These are phyloP conservation scores for Apostasia shenzhenica DNA, from an alignment of 106 monocot species.

Conservation along the genomic window DNA sequence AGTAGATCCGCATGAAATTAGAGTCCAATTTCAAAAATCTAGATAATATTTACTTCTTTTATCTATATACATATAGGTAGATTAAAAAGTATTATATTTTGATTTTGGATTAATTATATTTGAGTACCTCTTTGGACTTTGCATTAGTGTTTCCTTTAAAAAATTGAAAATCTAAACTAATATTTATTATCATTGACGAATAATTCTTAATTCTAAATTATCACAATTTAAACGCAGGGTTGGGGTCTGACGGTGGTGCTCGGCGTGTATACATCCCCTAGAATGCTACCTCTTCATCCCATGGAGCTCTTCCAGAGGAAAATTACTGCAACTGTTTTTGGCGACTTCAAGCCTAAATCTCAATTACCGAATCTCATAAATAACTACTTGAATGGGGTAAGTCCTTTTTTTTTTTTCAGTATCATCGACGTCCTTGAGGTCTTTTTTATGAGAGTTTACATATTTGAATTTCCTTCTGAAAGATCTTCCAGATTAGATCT, in stretches of 20 bases:
- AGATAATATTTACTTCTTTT: no score
- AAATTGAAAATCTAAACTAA: no score
- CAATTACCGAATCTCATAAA: conserved; percentile 50
- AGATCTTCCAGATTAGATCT: no score
- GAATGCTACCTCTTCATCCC: conserved; percentile 61
- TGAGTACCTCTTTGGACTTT: no score
- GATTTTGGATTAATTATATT: no score
- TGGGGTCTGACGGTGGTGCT: conserved; percentile 65
- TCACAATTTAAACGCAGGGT: conserved; percentile 24
- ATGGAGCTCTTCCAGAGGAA: conserved; percentile 78
- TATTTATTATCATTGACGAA: not conserved
- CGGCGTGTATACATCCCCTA: conserved; percentile 53
- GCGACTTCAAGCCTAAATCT: conserved; percentile 75
- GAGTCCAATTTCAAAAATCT: no score
- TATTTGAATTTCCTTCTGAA: no score
- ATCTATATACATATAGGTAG: no score
- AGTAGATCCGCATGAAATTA: no score
- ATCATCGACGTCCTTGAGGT: not conserved
- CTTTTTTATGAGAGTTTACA: not conserved
- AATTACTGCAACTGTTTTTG: conserved; percentile 49
- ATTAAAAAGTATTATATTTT: no score
- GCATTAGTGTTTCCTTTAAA: no score
- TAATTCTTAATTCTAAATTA: not conserved
- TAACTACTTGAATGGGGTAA: conserved; percentile 47
- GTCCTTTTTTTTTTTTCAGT: not conserved